Base-by-base conservation (phyloP, 345 rosid genomes). In the Gossypium raimondii region DNA sequence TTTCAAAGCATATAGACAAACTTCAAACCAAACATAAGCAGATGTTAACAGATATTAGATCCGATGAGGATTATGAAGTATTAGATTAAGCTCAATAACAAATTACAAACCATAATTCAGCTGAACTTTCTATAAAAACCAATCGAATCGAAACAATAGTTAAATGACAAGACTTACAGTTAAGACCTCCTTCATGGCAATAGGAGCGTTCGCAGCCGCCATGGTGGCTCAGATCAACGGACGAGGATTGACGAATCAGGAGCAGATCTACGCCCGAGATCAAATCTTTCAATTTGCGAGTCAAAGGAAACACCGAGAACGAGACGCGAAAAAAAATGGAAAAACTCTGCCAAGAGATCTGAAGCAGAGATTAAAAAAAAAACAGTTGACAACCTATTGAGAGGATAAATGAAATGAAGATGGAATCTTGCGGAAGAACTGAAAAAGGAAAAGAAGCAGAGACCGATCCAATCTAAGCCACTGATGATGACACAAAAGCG, bases 141-240 rank as follows among this genome's bases (percentile, higher is more conserved):
- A 55, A 53, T n/a, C n/a, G 18, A 68, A 47, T 18, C 51, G 43
- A 65, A 58, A 51, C 24, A 14, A 50, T 2, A 81, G 73, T 38
- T 50, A 76, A 29, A 76, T 27, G 12, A 62, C 61, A 76, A 41
- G 71, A 78, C 92, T 84, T 77, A 92, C 97, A 59, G 93, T 94
- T 38, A 92, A 78, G 81, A 90, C 90, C 86, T 94, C 98, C 84
- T 90, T 90, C 98, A 94, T 88, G 77, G 93, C 73, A 87, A 94
- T 89, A 75, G 93, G 97, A 62, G 97, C 97, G 85, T 81, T 90
- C 45, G 97, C 92, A 38, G 93, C 92, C 79, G 97, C 93, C 98
- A 92, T 92, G 92, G 72, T 81, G 79, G 81, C 77, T 77, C 77
- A 78, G 87, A 87, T 86, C 85, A 80, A 67, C 79, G 70, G 79